Evolutionary conservation across 495 filamentous ascomycete species (phyloP), one percentile per base, ranked within the genome.

Genomic region (Xylaria nigripes): DNA sequence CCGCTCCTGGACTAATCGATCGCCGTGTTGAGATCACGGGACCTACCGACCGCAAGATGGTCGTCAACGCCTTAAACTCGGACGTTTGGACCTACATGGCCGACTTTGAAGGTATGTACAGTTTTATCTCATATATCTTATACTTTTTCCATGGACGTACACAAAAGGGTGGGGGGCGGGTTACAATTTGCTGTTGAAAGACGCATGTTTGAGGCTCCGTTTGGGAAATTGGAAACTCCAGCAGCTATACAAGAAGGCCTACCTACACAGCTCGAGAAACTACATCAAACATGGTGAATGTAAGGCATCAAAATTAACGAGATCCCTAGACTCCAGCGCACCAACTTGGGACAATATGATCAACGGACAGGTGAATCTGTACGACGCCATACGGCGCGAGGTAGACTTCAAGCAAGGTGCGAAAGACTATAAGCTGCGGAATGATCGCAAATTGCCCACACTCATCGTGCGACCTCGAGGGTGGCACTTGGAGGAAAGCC

Each of bases 31-130:
- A 99, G 79, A 99, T 99, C 72, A 99, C 93, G 13, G 93, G 93
- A 1, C 93, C 93, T 0, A 97, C 93, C 3, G 93, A 97, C 72
- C 81, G 94, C 55, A 99, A 97, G 82, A 99, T 99, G 93, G 90
- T 99, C 36, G 89, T 99, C 51, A 99, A 99, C 72, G 93, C 93
- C 6, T 64, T 99, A 68, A 99, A 99, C 71, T 85, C 92, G 34
- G 82, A 97, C 66, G 94, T 97, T 18, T 99, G 89, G 89, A 97
- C 93, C 25, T 99, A 99, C 69, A 99, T 99, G 93, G 94, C 93
- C 24, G 93, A 99, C 75, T 93, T 99, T 53, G 93, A 99, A 75
- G 90, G 90, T 90, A 68, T 46, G 74, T 67, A 18, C 27, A 55
- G 12, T 29, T 48, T 15, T 25, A 29, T 30, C 29, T 19, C 2